Evolutionary conservation across 2,329 filamentous ascomycete genomes (phyloP), one percentile per base, ranked within the genome.

Genomic region (Arthrinium phaeospermum): DNA sequence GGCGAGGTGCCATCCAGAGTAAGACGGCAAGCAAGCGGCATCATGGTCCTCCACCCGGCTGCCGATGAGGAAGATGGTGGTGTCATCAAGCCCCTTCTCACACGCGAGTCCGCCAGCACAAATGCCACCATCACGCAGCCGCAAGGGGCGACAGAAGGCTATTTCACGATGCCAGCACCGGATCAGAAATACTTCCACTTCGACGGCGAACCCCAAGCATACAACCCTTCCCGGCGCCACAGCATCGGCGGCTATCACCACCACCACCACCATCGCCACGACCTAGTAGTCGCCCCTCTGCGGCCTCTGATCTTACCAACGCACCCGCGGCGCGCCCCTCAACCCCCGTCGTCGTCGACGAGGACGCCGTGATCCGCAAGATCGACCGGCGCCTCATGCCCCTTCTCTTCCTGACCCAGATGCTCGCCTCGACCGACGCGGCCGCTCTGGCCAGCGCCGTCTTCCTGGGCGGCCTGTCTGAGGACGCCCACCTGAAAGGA

Each of bases 381-480:
- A 77, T 78, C 14, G 77, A 78, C 67, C 67, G 70, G 27, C 70
- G 74, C 68, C 74, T 78, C 27, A 68, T 78, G 27, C 77, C 77
- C 30, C 51, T 78, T 44, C 72, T 77, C 72, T 73, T 78, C 68
- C 74, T 77, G 57, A 78, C 77, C 7, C 76, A 78, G 61, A 75
- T 74, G 22, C 73, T 78, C 71, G 78, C 76, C 53, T 78, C 77
- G 34, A 76, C 78, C 75, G 78, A 79, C 73, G 78, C 78, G 67
- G 77, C 85, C 0, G 88, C 88, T 72, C 77, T 90, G 1, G 88
- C 87, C 0, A 88, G 85, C 72, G 88, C 89, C 0, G 83, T 87
- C 4, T 87, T 91, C 0, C 90, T 91, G 74, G 88, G 87, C 0
- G 57, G 57, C 57, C 76, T 90, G 30, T 80, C 81, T 7, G 79